Conservation (phyloP, 2,329 filamentous ascomycete genomes). For the Epichloe uncinata region DNA sequence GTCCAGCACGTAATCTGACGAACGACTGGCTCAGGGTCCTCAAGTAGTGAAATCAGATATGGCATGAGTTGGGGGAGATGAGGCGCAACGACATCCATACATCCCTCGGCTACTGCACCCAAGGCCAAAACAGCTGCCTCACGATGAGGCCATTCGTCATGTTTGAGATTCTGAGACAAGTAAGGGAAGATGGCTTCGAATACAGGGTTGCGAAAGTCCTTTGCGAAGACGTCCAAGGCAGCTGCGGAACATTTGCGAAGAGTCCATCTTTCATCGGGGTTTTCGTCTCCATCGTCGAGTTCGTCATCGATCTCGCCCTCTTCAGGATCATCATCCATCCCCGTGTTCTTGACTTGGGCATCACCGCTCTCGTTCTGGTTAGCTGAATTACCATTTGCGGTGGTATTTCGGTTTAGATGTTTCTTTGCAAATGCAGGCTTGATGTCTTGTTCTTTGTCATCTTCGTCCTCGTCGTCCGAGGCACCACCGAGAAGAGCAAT, state of each 20-base stretch:
- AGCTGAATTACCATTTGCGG: constrained; percentile 32
- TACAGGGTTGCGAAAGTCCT: constrained; percentile 75
- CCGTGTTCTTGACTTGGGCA: constrained; percentile 39
- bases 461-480: constrained; percentile 79
- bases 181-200: constrained; percentile 91
- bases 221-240: constrained; percentile 84
- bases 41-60: constrained; percentile 75
- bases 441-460: constrained; percentile 82
- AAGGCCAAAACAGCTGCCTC: constrained; percentile 91
- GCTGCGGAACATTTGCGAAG: constrained; percentile 94
- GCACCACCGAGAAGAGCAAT: constrained; percentile 73
- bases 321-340: constrained; percentile 62
- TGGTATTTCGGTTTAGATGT: constrained; percentile 42
- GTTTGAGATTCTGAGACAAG: constrained; percentile 75
- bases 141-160: constrained; percentile 79
- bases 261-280: constrained; percentile 89
- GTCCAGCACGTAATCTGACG: constrained; percentile 98
- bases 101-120: constrained; percentile 89
- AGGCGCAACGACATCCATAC: constrained; percentile 76
- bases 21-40: constrained; percentile 79
- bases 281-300: constrained; percentile 58
- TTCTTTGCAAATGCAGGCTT: constrained; percentile 81
- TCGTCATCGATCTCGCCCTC: constrained; percentile 84
- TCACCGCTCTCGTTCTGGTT: constrained; percentile 16
- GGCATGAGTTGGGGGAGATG: constrained; percentile 84